Evolutionary conservation across 176 grass and related monocot genomes (phyloP).

Genomic region (Zea mays): DNA sequence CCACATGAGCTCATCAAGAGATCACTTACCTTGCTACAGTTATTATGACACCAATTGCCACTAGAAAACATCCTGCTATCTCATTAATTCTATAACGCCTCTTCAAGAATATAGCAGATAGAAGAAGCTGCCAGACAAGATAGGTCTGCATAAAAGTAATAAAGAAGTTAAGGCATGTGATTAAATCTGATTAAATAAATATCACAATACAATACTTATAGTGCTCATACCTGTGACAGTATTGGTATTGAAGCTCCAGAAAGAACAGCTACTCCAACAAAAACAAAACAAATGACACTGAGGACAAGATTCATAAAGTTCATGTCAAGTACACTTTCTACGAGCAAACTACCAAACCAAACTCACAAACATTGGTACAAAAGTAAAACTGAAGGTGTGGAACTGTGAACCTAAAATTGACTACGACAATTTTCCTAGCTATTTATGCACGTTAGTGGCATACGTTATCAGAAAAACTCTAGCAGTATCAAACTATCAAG

Average conservation of each 20-base stretch:
- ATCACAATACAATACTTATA: constrained; percentile 13
- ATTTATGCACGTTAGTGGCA: neutral
- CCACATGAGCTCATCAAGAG: constrained; percentile 21
- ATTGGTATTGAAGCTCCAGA: constrained; percentile 97
- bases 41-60: constrained; percentile 76
- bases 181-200: constrained; percentile 23
- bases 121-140: constrained; percentile 93
- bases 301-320: constrained; percentile 27
- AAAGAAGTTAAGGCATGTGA: constrained; percentile 32
- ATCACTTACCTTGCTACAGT: constrained; percentile 83
- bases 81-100: constrained; percentile 78
- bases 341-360: neutral
- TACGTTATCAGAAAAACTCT: constrained; percentile 24
- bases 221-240: constrained; percentile 74
- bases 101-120: constrained; percentile 87
- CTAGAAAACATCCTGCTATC: constrained; percentile 88
- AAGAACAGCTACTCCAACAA: constrained; percentile 84
- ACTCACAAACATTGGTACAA: neutral
- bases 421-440: neutral
- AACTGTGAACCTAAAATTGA: neutral
- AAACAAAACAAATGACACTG: constrained; percentile 45
- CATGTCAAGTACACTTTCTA: constrained; percentile 13
- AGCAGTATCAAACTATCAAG: constrained; percentile 43
- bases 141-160: constrained; percentile 72
- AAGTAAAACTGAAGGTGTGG: neutral